Base-by-base conservation (phyloP, 1,284 basidiomycete genomes). In the Rhodotorula sp. region DNA sequence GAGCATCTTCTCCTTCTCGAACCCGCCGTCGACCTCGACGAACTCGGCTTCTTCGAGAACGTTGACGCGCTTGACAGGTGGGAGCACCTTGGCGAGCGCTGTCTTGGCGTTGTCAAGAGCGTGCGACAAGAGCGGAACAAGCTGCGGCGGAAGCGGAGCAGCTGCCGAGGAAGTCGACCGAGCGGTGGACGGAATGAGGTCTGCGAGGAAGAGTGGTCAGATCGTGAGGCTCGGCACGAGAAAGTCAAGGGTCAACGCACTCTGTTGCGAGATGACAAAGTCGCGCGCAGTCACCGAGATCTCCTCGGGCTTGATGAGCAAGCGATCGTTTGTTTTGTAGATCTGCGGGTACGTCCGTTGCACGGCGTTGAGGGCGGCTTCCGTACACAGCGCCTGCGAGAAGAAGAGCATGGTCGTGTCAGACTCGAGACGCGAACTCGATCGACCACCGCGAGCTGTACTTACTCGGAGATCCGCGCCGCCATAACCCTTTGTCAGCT, bases 181-280 rank as follows among this genome's bases (percentile, higher is more conserved):
- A 5, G 93, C 93, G 6, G 95, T 96, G 0, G 97, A 97, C 0
- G 97, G 96, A 0, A 98, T 90, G 39, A 97, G 85, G 80, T 92
- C 93, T 96, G 78, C 23, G 26, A 16, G 18, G 12, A 34, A 8
- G 31, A 51, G 0, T 1, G 26, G 58, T 65, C 47, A 62, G 34
- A 5, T 8, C 26, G n/a, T 23, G n/a, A 20, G 26, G 64, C 3
- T 10, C 5, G 43, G 15, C 34, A 16, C 21, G 5, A n/a, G 23
- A 54, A 20, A 14, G 34, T 20, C 7, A 16, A 5, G n/a, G 26
- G 14, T 21, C 21, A 16, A 85, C 88, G 72, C 78, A 96, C 94
- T 95, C 83, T 97, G 95, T 74, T 97, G 89, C 1, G 95, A 93
- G 79, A 97, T 91, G 92, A 97, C 95, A 80, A 99, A 99, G 82